Evolutionary conservation across 176 grass and related monocot species (phyloP).

Genomic region (Panicum miliaceum): DNA sequence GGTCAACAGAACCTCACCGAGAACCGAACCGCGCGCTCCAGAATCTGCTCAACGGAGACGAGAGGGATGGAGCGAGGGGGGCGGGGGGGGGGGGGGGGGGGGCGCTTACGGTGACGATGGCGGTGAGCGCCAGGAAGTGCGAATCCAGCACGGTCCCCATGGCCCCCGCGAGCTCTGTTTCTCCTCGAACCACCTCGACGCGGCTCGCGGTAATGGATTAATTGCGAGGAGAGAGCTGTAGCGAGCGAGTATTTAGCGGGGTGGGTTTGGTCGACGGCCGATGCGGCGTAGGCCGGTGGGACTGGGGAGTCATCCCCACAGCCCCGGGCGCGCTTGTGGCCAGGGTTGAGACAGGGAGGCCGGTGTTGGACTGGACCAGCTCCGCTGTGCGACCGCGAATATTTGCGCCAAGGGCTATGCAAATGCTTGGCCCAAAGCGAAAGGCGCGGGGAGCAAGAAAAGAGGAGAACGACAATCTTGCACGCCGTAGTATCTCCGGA

Average conservation of each 20-base stretch:
- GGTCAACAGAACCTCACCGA: not conserved
- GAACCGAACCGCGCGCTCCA: not conserved
- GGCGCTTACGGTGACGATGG: slow-evolving; percentile 77
- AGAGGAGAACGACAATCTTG: no score
- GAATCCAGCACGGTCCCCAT: slow-evolving; percentile 94
- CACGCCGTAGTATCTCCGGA: no score
- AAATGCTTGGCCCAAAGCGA: slow-evolving; percentile 28
- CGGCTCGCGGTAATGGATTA: not conserved
- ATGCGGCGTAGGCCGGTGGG: slow-evolving; percentile 22
- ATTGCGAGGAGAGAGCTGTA: not conserved
- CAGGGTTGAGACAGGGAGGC: slow-evolving; percentile 45
- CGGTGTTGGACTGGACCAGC: slow-evolving; percentile 9
- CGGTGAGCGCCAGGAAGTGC: slow-evolving; percentile 89
- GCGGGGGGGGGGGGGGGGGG: not conserved
- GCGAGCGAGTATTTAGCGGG: slow-evolving; percentile 4
- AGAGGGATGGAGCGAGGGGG: not conserved
- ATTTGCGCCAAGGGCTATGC: slow-evolving; percentile 12
- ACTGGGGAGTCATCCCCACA: no score
- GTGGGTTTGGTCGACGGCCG: slow-evolving; percentile 12
- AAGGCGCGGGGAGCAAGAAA: not conserved
- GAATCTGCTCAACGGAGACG: not conserved
- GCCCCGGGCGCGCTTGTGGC: slow-evolving; percentile 25
- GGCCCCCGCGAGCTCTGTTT: not conserved
- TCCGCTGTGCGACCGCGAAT: slow-evolving; percentile 27
- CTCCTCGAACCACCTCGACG: not conserved